These are phyloP conservation scores for Betula pendula DNA, from an alignment of 306 rosid species.

Conservation along the genomic window DNA sequence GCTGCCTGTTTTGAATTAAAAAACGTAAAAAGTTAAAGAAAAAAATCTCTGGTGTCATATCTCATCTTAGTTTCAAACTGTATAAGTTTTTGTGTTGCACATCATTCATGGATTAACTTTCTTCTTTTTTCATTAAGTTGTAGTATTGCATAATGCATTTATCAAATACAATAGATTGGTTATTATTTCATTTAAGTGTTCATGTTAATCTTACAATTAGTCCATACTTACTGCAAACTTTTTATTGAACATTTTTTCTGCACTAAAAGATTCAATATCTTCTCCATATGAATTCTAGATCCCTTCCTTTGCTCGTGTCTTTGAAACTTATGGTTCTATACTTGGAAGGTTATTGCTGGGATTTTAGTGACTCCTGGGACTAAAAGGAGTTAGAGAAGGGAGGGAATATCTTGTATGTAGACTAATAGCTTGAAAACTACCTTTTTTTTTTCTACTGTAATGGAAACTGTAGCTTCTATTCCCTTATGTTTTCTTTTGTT, in stretches of 20 bases:
- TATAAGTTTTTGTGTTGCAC: background rate
- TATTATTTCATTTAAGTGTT: background rate
- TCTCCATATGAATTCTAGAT: background rate
- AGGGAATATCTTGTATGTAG: background rate
- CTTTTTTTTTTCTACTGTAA: background rate
- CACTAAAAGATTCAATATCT: background rate
- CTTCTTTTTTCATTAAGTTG: background rate
- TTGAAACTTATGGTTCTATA: background rate
- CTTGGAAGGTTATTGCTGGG: background rate
- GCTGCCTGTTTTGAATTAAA: background rate
- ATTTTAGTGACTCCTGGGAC: background rate
- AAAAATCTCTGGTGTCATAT: background rate
- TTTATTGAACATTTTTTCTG: background rate
- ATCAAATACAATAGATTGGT: too few species aligned
- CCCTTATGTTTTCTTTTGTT: background rate
- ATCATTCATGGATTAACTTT: background rate
- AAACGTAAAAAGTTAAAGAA: too few species aligned
- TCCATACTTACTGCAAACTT: background rate
- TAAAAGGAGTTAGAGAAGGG: background rate
- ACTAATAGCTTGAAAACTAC: background rate
- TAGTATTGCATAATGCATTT: background rate
- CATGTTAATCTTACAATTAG: background rate
- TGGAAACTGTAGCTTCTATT: background rate
- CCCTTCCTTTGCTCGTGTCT: background rate
- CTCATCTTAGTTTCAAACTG: background rate